Conservation (phyloP, 2,329 filamentous ascomycete genomes). For the Myriangium duriaei region DNA sequence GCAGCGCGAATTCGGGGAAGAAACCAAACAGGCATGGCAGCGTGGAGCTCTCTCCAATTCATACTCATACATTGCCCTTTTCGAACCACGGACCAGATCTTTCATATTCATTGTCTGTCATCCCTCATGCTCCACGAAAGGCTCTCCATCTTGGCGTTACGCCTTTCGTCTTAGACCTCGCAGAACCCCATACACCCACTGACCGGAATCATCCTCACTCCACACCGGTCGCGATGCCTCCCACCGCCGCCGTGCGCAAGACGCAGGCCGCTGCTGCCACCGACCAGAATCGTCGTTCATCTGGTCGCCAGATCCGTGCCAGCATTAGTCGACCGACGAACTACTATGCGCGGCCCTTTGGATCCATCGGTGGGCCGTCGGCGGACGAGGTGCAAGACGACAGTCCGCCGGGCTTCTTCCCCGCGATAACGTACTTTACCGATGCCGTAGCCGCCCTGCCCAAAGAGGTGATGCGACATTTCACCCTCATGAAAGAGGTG, state of each 20-base stretch:
- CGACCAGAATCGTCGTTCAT: constrained; percentile 15
- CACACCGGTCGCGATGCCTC: constrained; percentile 11
- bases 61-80: too few relatives aligned
- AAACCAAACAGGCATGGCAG: too few relatives aligned
- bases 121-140: too few relatives aligned
- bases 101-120: too few relatives aligned
- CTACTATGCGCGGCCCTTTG: constrained; percentile 39
- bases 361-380: constrained; percentile 23
- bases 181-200: too few relatives aligned
- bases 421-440: constrained; percentile 64
- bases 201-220: background rate
- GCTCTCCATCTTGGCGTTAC: too few relatives aligned
- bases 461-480: constrained; percentile 89
- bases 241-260: constrained; percentile 11
- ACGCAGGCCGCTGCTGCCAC: constrained; percentile 9
- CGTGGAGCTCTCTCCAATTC: too few relatives aligned
- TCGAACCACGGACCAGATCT: too few relatives aligned
- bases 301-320: constrained; percentile 34
- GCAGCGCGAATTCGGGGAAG: too few relatives aligned
- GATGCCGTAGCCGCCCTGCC: constrained; percentile 86
- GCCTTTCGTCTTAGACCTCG: too few relatives aligned
- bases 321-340: constrained; percentile 35
- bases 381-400: constrained; percentile 18
- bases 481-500: constrained; percentile 91
- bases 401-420: constrained; percentile 43